phyloP scores from a whole-genome alignment of 2,329 filamentous ascomycete genomes.

The Arachnomyces sp. region DNA sequence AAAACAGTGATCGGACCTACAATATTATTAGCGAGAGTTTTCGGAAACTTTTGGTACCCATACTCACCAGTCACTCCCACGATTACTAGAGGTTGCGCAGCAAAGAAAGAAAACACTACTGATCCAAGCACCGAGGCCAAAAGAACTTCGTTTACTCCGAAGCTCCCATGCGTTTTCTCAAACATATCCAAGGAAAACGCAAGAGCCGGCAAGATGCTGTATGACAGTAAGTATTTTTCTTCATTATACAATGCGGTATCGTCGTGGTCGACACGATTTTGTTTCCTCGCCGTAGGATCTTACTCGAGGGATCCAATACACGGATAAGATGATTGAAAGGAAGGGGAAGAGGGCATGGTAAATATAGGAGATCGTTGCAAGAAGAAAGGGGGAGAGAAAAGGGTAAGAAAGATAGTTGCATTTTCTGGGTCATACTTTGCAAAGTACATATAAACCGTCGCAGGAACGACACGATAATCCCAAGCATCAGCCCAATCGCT shows the following conservation, averaged over 20 bases:
- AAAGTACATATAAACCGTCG: conserved; percentile 91
- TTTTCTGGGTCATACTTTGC: conserved; percentile 59
- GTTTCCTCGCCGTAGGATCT: neutral
- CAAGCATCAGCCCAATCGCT: conserved; percentile 83
- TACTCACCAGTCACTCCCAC: conserved; percentile 70
- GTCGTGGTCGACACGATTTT: conserved; percentile 2
- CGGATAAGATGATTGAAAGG: neutral
- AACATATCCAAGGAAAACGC: conserved; percentile 94
- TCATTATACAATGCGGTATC: neutral
- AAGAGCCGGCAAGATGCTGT: conserved; percentile 73
- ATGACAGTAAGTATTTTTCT: conserved; percentile 9
- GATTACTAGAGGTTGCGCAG: conserved; percentile 80
- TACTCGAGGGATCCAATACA: too few species aligned
- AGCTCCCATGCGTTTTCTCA: conserved; percentile 73
- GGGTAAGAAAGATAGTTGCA: conserved; percentile 5
- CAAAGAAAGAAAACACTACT: conserved; percentile 70
- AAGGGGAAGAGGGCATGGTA: neutral
- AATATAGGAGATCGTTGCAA: neutral
- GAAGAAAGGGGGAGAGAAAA: conserved; percentile 6
- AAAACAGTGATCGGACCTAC: conserved; percentile 82
- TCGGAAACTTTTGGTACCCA: neutral
- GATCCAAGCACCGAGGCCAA: conserved; percentile 75
- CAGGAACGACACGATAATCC: conserved; percentile 82
- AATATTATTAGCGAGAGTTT: conserved; percentile 9
- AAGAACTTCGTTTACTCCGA: conserved; percentile 87